Evolutionary conservation across 2,329 filamentous ascomycete genomes (phyloP).

Genomic region (Xylariaceae sp.): DNA sequence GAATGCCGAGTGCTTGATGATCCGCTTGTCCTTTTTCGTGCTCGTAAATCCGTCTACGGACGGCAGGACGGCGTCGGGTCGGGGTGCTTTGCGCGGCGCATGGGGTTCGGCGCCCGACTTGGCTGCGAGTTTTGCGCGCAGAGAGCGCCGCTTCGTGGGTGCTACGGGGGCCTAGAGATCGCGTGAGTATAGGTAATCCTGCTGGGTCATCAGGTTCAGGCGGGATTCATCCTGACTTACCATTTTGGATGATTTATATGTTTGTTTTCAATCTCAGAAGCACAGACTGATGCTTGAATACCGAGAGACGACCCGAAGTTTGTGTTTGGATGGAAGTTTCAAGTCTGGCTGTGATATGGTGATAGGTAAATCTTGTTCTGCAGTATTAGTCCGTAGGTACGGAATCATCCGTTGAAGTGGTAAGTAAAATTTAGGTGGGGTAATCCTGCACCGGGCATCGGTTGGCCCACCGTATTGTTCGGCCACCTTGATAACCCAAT

Average conservation of each 20-base stretch:
- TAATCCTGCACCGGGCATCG: no score
- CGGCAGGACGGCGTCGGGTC: constrained; percentile 44
- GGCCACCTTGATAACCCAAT: no score
- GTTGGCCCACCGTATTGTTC: no score
- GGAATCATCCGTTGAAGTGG: no score
- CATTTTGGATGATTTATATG: constrained; percentile 4
- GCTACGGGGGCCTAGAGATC: constrained; percentile 36
- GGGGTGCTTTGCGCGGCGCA: constrained; percentile 48
- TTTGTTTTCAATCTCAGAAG: background rate
- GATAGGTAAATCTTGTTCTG: no score
- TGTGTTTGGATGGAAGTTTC: background rate
- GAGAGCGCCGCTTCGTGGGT: constrained; percentile 49
- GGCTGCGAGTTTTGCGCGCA: constrained; percentile 50
- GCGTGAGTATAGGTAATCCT: constrained; percentile 5
- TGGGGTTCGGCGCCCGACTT: constrained; percentile 45
- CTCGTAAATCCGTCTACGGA: constrained; percentile 53
- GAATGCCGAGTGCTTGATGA: constrained; percentile 75
- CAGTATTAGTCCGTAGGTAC: no score
- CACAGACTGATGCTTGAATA: background rate
- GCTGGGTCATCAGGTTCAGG: background rate
- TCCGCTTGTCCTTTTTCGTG: constrained; percentile 76
- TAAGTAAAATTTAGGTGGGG: no score
- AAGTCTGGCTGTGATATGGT: background rate
- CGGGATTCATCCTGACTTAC: constrained; percentile 5
- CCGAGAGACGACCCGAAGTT: background rate